Evolutionary conservation across 75 land plant genomes (phyloP).

Genomic region (Picea glauca): DNA sequence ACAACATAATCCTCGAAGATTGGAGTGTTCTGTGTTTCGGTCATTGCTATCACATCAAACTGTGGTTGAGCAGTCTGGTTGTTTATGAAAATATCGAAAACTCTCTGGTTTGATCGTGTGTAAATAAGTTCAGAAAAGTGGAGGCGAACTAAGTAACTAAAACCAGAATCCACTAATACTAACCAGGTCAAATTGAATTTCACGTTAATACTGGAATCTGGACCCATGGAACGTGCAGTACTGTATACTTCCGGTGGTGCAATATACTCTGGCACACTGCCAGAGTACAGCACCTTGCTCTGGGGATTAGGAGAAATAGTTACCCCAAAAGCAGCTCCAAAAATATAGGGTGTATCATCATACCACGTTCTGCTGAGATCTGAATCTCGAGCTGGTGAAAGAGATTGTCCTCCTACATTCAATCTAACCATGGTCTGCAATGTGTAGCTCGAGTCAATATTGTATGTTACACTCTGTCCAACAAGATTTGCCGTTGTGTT

Average conservation of each 20-base stretch:
- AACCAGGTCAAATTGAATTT: slow-evolving; percentile 72
- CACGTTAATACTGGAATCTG: slow-evolving; percentile 27
- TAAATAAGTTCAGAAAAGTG: slow-evolving; percentile 72
- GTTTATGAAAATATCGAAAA: slow-evolving; percentile 65
- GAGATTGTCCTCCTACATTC: slow-evolving; percentile 74
- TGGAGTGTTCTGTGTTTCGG: slow-evolving; percentile 18
- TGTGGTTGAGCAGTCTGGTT: slow-evolving; percentile 47
- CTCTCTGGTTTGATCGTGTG: slow-evolving; percentile 41
- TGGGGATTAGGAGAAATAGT: slow-evolving; percentile 6
- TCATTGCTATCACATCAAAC: slow-evolving; percentile 43
- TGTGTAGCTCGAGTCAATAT: background rate
- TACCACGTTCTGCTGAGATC: slow-evolving; percentile 54
- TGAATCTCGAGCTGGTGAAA: slow-evolving; percentile 55
- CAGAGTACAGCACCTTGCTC: background rate
- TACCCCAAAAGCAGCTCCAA: slow-evolving; percentile 46
- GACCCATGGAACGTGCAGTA: slow-evolving; percentile 69
- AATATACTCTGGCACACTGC: slow-evolving; percentile 34
- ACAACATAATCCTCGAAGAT: slow-evolving; percentile 46
- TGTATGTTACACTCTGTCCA: slow-evolving; percentile 22
- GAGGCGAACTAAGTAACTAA: slow-evolving; percentile 73
- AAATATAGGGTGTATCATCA: slow-evolving; percentile 44
- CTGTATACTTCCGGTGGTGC: slow-evolving; percentile 69
- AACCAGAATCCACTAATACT: slow-evolving; percentile 57
- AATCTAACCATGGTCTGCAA: slow-evolving; percentile 19
- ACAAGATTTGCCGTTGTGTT: slow-evolving; percentile 13